These are phyloP conservation scores for Camelina laxa DNA, from an alignment of 345 rosid species.

Conservation along the genomic window DNA sequence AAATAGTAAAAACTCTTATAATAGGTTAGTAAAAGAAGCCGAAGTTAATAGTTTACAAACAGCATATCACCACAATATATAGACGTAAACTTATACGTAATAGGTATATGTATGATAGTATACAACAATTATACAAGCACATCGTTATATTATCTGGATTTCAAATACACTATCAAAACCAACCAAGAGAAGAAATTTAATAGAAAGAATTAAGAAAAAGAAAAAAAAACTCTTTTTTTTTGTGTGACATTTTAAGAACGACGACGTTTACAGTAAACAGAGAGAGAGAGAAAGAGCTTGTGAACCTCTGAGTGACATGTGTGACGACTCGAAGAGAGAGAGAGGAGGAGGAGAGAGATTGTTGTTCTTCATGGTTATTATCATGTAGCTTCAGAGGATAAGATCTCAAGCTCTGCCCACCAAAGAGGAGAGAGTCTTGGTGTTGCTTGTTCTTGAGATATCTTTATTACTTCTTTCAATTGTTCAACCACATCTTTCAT, in stretches of 20 bases:
- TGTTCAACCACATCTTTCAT: slow-evolving; percentile 66
- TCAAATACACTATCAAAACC: slow-evolving; percentile 44
- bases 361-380: background rate
- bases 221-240: slow-evolving; percentile 5
- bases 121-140: slow-evolving; percentile 44
- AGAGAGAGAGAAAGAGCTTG: slow-evolving; percentile 17
- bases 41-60: slow-evolving; percentile 23
- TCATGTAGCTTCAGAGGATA: slow-evolving; percentile 81
- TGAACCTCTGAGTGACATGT: slow-evolving; percentile 31
- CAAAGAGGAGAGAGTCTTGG: slow-evolving; percentile 96
- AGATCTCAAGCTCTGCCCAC: slow-evolving; percentile 99
- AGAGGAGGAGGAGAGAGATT: slow-evolving; percentile 37
- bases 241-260: background rate
- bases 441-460: slow-evolving; percentile 85
- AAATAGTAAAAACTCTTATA: background rate
- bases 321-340: slow-evolving; percentile 15
- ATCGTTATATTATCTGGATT: slow-evolving; percentile 35
- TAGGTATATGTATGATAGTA: slow-evolving; percentile 35
- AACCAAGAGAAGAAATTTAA: slow-evolving; percentile 35
- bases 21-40: background rate
- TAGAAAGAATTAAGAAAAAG: slow-evolving; percentile 9
- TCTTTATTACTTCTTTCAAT: slow-evolving; percentile 61
- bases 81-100: slow-evolving; percentile 24
- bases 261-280: background rate
- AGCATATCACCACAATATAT: slow-evolving; percentile 31